These are phyloP conservation scores for Tricharina praecox DNA, from an alignment of 495 filamentous ascomycete genomes.

Conservation along the genomic window DNA sequence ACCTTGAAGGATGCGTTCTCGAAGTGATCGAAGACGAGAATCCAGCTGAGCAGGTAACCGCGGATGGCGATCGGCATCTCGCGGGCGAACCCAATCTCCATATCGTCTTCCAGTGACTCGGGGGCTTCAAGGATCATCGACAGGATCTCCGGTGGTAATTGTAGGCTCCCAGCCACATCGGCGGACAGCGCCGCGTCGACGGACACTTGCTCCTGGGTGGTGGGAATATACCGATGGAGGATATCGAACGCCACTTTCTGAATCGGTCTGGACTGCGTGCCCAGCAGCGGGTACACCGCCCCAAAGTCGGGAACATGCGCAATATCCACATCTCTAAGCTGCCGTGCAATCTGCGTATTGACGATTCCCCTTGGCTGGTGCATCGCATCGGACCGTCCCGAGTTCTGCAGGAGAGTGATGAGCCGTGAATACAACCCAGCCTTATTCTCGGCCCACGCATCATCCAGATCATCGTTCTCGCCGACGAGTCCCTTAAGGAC, in stretches of 20 bases:
- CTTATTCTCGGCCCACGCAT: constrained; percentile 44
- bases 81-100: constrained; percentile 31
- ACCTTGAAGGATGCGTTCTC: constrained; percentile 63
- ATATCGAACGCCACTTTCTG: constrained; percentile 69
- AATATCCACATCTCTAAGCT: constrained; percentile 23
- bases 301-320: background rate
- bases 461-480: constrained; percentile 72
- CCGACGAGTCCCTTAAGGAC: constrained; percentile 37
- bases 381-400: constrained; percentile 32
- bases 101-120: constrained; percentile 26
- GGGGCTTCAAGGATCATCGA: constrained; percentile 32
- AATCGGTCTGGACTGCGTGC: constrained; percentile 53
- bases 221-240: constrained; percentile 59
- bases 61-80: constrained; percentile 36
- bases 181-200: constrained; percentile 43
- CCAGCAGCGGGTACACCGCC: constrained; percentile 34
- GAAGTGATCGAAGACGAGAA: constrained; percentile 78
- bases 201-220: constrained; percentile 62
- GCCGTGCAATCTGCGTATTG: constrained; percentile 29
- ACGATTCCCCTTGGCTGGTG: constrained; percentile 41
- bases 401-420: constrained; percentile 41
- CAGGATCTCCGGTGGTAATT: constrained; percentile 33
- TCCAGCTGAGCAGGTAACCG: constrained; percentile 82
- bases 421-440: constrained; percentile 37
- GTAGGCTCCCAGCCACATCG: constrained; percentile 14